Percentiles rank a stretch among this genome's conserved stretches.
Conservation (phyloP, 2,329 filamentous ascomycete genomes). For the Fusarium sulawesiense region DNA sequence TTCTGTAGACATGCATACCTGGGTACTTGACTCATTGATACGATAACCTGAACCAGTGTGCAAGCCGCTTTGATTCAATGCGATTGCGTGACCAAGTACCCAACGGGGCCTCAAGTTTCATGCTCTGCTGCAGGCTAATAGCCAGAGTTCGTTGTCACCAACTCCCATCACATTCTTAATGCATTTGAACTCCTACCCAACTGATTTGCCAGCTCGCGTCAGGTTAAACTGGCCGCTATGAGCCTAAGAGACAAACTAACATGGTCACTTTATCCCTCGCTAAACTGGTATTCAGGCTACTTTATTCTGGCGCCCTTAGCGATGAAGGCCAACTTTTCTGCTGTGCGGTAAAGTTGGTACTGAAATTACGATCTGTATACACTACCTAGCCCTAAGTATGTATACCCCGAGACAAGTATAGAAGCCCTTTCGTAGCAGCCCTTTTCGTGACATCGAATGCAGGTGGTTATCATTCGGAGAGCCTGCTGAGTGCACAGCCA, state of each 20-base stretch:
- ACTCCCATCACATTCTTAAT: not conserved
- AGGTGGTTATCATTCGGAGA: conserved; percentile 5
- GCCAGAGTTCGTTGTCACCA: not conserved
- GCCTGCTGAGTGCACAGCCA: conserved; percentile 5
- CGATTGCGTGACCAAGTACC: not conserved
- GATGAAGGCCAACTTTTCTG: not conserved
- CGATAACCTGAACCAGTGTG: not conserved
- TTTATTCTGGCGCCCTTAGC: not conserved
- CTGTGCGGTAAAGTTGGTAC: not conserved
- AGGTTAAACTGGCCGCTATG: not conserved
- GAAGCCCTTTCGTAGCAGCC: not conserved
- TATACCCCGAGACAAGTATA: not conserved
- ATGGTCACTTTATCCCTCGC: not conserved
- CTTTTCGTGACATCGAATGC: not conserved
- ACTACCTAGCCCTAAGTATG: not conserved
- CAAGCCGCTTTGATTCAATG: not conserved
- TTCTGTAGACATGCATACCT: not conserved
- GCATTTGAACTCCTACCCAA: not conserved
- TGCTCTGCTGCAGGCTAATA: not conserved
- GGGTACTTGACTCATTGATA: not conserved
- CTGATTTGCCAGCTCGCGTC: not conserved
- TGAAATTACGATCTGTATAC: not conserved
- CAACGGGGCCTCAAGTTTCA: not conserved
- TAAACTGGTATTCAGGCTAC: not conserved
- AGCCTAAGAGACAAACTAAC: not conserved